Evolutionary conservation across 2,329 filamentous ascomycete species (phyloP).

Genomic region (Scorias spongiosa): DNA sequence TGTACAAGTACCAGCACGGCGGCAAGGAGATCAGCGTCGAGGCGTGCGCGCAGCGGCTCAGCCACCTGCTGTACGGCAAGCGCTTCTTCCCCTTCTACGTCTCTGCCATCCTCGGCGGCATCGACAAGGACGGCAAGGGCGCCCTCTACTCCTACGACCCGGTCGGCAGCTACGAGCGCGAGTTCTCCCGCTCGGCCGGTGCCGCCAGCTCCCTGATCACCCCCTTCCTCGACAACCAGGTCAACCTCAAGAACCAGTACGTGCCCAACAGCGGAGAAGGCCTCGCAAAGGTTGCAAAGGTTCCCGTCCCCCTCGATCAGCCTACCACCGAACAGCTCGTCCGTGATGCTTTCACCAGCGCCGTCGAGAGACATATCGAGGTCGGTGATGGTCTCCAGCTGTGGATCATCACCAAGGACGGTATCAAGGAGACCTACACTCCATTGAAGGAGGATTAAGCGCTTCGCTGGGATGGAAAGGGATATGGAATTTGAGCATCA

Average conservation of each 20-base stretch:
- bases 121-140: conserved; percentile 89
- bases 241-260: conserved; percentile 99
- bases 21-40: conserved; percentile 90
- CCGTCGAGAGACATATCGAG: conserved; percentile 97
- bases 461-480: background rate
- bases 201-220: conserved; percentile 81
- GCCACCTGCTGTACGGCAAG: conserved; percentile 91
- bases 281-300: conserved; percentile 60
- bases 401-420: conserved; percentile 76
- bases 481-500: background rate
- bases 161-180: conserved; percentile 91
- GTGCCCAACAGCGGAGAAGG: conserved; percentile 72
- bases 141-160: conserved; percentile 96
- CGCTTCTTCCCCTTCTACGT: conserved; percentile 99
- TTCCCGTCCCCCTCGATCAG: conserved; percentile 52
- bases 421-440: conserved; percentile 71
- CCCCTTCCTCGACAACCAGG: conserved; percentile 98
- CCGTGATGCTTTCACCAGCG: conserved; percentile 94
- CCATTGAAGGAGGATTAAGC: conserved; percentile 74
- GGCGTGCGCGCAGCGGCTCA: conserved; percentile 86
- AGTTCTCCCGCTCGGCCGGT: conserved; percentile 87
- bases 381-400: conserved; percentile 94
- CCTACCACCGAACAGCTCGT: conserved; percentile 72
- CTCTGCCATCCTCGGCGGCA: conserved; percentile 78
- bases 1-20: conserved; percentile 96